phyloP scores from a whole-genome alignment of 805 yeast genomes.

The Blastobotrys chiropterorum region DNA sequence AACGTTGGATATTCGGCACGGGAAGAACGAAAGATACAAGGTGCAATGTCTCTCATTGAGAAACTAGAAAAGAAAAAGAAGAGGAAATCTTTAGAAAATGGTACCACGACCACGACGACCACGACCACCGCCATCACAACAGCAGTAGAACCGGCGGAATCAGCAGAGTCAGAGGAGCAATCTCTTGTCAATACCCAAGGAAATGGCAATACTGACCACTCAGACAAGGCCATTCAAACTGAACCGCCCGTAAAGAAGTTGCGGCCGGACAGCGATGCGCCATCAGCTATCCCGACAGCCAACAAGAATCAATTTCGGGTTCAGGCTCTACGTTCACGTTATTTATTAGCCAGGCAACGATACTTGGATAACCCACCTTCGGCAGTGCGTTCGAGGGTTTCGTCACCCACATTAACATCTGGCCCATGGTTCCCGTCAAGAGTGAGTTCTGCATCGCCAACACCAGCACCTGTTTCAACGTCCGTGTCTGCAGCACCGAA shows the following conservation, averaged over 20 bases:
- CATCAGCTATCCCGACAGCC: neutral
- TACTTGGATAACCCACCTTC: too few relatives aligned
- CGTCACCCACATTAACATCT: neutral
- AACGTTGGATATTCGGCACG: constrained; percentile 21
- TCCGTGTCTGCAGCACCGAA: too few relatives aligned
- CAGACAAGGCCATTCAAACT: constrained; percentile 9
- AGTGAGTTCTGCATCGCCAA: neutral
- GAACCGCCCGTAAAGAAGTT: constrained; percentile 11
- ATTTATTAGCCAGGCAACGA: too few relatives aligned
- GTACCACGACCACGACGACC: too few relatives aligned
- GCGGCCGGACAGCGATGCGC: constrained; percentile 1
- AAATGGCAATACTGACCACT: constrained; percentile 1
- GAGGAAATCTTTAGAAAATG: too few relatives aligned
- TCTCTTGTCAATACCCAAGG: neutral
- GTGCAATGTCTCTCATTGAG: constrained; percentile 21
- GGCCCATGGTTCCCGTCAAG: neutral
- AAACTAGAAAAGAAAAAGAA: constrained; percentile 13
- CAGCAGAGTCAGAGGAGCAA: constrained; percentile 2
- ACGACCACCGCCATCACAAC: too few relatives aligned
- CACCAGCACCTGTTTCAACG: neutral
- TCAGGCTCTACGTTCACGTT: too few relatives aligned
- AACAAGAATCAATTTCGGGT: too few relatives aligned
- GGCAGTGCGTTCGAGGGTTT: too few relatives aligned
- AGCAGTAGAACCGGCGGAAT: neutral
- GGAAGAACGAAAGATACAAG: constrained; percentile 25